Evolutionary conservation across 768 basidiomycete genomes (phyloP), one percentile per base, ranked within the genome.

Genomic region (Amanita brunnescens): DNA sequence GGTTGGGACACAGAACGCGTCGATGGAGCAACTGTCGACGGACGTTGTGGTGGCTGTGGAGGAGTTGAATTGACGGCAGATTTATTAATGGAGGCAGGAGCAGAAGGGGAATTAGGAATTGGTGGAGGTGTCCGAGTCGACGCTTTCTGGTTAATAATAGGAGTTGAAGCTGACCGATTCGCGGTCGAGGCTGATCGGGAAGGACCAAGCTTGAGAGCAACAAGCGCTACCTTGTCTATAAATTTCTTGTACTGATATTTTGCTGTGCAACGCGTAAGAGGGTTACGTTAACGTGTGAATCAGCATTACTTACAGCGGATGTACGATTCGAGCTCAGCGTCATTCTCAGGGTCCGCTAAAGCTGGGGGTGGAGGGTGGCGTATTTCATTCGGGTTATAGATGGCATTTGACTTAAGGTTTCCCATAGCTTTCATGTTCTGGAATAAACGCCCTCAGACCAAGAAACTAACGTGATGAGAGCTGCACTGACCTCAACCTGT

Each of bases 261-360:
- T 6, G 79, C 88, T 89, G 57, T 39, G 7, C 29, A 20, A 30
- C 16, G 6, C 47, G 34, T 33, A 16, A 42, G 43, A 9, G 23
- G 24, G 20, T 48, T 16, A 14, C 7, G 14, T 35, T 21, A 38
- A 26, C 47, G 35, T 48, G 45, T 12, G 41, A 49, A 41, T 49
- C 50, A 29, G 37, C 16, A 41, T 49, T 52, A 72, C 78, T 67
- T 70, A 87, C 88, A 74, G 53, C 94, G 80, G 54, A 97, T 93
- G 69, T 82, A 96, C 61, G 80, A 83, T 65, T 97, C 94, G 39
- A 97, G 77, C 54, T 97, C 93, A 42, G 87, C 85, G 61, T 95
- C 91, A 26, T 92, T 76, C 59, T 88, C 87, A 1, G 76, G 72
- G 47, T 91, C 89, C 35, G 85, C 79, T 61, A 85, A 71, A 56